Base-by-base conservation (phyloP, 331 rosid genomes). In the Pyracantha coccinea region DNA sequence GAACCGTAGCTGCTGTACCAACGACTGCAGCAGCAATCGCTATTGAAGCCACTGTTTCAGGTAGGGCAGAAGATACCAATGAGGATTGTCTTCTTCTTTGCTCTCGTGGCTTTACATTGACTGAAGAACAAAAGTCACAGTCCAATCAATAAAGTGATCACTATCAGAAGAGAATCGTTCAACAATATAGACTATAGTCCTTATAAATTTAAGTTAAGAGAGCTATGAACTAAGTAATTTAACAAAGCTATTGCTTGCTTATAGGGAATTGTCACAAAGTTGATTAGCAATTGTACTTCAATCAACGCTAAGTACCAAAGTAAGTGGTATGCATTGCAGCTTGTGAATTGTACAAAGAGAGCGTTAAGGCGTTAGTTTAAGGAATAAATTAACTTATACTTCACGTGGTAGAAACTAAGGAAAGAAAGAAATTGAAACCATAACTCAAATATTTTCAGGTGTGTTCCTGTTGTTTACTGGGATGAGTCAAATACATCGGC, bases 31-130 rank as follows among this genome's bases (percentile, higher is more conserved):
- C 93, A 44, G 92, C 92, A 21, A 92, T 85, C 8, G 89, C 99
- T 77, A 90, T 82, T 14, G 97, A 90, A 75, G 96, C 97, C 1
- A 90, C 99, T 41, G 99, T 89, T 82, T 92, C 97, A 3, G 92
- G 97, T 69, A 94, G 79, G 45, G 97, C 88, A 68, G 73, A 80
- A 24, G 89, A 72, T 61, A 74, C 74, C 3, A 77, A 60, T 65
- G 83, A 71, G 76, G 61, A 71, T 78, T 57, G 33, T 79, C 85
- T 86, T 76, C 88, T 91, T 79, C 89, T 82, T 68, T 80, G 91
- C 73, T 82, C 80, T 66, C 75, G 86, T 32, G 83, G 76, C 79
- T 88, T 90, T 54, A 67, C 72, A 83, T 73, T 88, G 79, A 76
- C 69, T 75, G 74, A 81, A 44, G 50, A 78, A 33, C 59, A 31